Evolutionary conservation across 1,139 yeast genomes (phyloP), one percentile per base, ranked within the genome.

Genomic region (Candida glucosophila): DNA sequence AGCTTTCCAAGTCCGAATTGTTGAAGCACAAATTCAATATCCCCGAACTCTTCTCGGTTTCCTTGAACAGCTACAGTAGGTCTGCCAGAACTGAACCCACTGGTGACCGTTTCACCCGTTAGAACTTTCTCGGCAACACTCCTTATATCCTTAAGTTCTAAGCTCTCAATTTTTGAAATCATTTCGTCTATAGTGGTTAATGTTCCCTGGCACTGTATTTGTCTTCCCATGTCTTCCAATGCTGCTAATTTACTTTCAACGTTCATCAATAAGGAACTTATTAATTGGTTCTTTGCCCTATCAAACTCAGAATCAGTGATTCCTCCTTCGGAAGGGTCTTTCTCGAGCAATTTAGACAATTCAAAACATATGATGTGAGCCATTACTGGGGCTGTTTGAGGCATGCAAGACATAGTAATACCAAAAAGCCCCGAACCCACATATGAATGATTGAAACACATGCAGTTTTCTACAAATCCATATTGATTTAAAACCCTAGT

Each of bases 161-260:
- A 65, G 6, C 52, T 49, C 34, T 79, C 85, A 34, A 90, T 86
- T 43, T 77, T 77, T 7, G 56, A 60, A 31, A 90, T 78, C 95
- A 90, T 86, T 43, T 86, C 95, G 21, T 67, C 62, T 6, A 86
- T 79, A 9, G 83, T 74, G n/a, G 90, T 70, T 39, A 82, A 69
- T 40, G 69, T 69, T 22, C 85, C 86, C 45, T 81, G 86, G 29
- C 85, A 74, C 53, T 83, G 94, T 16, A 90, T 74, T 53, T 90
- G 98, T 51, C 98, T 74, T 8, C 98, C 98, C 53, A 88, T 66
- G 46, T 90, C 98, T 52, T 90, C 98, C 28, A 90, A 62, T 42
- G 82, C 88, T 11, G 93, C 94, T 63, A 90, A 69, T 49, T 81
- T 85, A 39, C 92, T 77, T 52, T 90, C 98, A 24, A 88, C 68